A percentile compares a stretch with the other conserved stretches of the same genome.
Evolutionary conservation across 2,329 filamentous ascomycete species (phyloP).

Genomic region (Cordyceps tenuipes): DNA sequence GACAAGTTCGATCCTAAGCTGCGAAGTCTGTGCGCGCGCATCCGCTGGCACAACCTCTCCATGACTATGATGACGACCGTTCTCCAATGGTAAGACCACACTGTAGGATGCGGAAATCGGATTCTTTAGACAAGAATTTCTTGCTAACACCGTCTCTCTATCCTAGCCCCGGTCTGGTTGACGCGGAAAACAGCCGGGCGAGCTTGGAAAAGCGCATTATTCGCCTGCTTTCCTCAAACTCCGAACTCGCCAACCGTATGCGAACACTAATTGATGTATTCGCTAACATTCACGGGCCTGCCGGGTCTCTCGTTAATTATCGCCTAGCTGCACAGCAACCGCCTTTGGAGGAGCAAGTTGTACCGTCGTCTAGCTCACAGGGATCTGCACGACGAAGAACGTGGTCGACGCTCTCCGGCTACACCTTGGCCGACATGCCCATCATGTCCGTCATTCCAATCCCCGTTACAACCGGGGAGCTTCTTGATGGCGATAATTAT

Average conservation of each 20-base stretch:
- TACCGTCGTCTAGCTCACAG: slow-evolving; percentile 2
- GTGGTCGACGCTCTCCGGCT: slow-evolving; percentile 21
- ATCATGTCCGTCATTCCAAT: slow-evolving; percentile 25
- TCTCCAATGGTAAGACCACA: slow-evolving; percentile 26
- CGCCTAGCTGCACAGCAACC: slow-evolving; percentile 13
- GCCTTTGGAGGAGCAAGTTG: neutral
- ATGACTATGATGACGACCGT: slow-evolving; percentile 33
- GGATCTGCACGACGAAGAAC: slow-evolving; percentile 11
- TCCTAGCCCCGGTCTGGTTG: slow-evolving; percentile 25
- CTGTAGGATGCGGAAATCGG: neutral
- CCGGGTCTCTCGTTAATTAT: slow-evolving; percentile 12
- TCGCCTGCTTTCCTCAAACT: slow-evolving; percentile 27
- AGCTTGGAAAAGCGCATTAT: slow-evolving; percentile 26
- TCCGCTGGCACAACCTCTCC: slow-evolving; percentile 31
- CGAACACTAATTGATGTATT: slow-evolving; percentile 20
- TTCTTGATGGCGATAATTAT: slow-evolving; percentile 25
- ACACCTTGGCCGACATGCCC: slow-evolving; percentile 24
- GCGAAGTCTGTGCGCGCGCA: slow-evolving; percentile 24
- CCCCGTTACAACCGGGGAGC: slow-evolving; percentile 23
- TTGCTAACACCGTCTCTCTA: neutral
- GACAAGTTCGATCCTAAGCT: slow-evolving; percentile 15
- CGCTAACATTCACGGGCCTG: slow-evolving; percentile 14
- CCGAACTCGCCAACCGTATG: slow-evolving; percentile 24
- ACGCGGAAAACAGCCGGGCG: slow-evolving; percentile 28
- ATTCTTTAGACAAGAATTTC: neutral